Evolutionary conservation across 495 filamentous ascomycete species (phyloP).

Genomic region (Mycothermus thermophilus): DNA sequence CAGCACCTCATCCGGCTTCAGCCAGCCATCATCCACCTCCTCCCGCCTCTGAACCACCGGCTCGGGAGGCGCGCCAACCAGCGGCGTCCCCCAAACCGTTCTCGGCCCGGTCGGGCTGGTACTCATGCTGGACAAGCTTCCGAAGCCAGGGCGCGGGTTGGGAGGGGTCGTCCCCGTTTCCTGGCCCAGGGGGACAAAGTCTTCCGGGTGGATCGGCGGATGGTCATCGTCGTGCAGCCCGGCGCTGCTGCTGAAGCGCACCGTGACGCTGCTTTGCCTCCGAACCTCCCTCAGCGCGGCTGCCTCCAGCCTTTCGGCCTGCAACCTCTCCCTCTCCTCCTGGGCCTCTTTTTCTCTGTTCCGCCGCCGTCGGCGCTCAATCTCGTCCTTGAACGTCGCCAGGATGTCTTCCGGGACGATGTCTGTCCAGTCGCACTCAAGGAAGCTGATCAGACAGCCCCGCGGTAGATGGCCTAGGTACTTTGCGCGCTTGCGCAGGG

Average conservation of each 20-base stretch:
- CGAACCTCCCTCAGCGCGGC: conserved; percentile 31
- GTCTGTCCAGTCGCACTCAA: conserved; percentile 97
- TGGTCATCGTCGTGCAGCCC: conserved; percentile 12
- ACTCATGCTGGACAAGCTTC: conserved; percentile 42
- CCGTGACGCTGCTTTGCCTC: conserved; percentile 15
- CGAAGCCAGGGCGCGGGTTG: conserved; percentile 27
- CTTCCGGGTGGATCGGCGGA: conserved; percentile 30
- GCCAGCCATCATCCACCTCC: conserved; percentile 61
- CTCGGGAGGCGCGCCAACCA: conserved; percentile 40
- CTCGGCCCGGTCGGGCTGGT: conserved; percentile 60
- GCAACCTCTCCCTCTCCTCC: conserved; percentile 79
- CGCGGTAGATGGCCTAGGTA: conserved; percentile 85
- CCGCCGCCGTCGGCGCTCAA: conserved; percentile 60
- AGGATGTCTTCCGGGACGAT: conserved; percentile 65
- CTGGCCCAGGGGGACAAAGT: conserved; percentile 53
- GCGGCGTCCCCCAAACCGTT: conserved; percentile 80
- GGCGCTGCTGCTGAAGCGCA: too few relatives aligned
- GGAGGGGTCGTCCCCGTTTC: conserved; percentile 26
- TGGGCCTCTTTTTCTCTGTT: conserved; percentile 77
- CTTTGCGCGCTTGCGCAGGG: conserved; percentile 71
- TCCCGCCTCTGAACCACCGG: conserved; percentile 21
- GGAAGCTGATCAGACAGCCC: conserved; percentile 83
- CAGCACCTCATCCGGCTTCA: conserved; percentile 40
- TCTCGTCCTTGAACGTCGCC: conserved; percentile 57
- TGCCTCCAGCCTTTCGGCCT: conserved; percentile 72